Evolutionary conservation across 78 protist species (phyloP), one percentile per base, ranked within the genome.

Genomic region (Tieghemostelium lacteum): DNA sequence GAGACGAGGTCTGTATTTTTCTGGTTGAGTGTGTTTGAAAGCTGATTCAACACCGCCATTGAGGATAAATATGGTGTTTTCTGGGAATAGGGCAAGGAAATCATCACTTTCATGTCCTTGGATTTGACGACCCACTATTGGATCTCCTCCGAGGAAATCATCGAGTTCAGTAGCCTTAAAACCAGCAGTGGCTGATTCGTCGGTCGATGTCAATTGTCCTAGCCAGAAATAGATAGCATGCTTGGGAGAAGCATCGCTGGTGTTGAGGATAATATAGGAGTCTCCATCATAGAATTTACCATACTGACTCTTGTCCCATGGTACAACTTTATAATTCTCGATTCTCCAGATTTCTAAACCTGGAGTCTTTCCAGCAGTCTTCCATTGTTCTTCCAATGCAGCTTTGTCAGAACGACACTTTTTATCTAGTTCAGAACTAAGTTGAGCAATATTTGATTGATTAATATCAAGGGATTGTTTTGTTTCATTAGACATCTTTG

Each of bases 131-230:
- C 80, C 57, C 36, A 80, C 72, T 6, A 88, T 34, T 36, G 93
- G 93, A 1, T 26, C 76, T 33, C 93, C 93, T n/a, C 89, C 89
- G n/a, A 88, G 55, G 14, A 37, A 19, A 39, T 95, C 96, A 74
- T 95, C 97, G 14, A 95, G 92, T 92, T 95, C 97, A 52, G 96
- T 97, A 10, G 97, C 73, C 78, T 94, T 94, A 92, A 85, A 92
- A 31, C 97, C 97, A 8, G 97, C 97, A 5, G 75, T 80, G 36
- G 96, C 97, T 16, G 85, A 87, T 57, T 95, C 97, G 69, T 95
- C 97, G 42, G 34, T 73, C 3, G 97, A 64, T 6, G 97, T 80
- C 65, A 86, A 73, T 7, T 22, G 28, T 14, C 97, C 97, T 24
- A 96, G 77, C 95, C 97, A 96, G 75, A 95, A 96, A 80, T 75